Percentiles rank a stretch among this genome's conserved stretches.
These are phyloP conservation scores for Alternaria angustiovoidea DNA, from an alignment of 2,329 filamentous ascomycete genomes.

Conservation along the genomic window DNA sequence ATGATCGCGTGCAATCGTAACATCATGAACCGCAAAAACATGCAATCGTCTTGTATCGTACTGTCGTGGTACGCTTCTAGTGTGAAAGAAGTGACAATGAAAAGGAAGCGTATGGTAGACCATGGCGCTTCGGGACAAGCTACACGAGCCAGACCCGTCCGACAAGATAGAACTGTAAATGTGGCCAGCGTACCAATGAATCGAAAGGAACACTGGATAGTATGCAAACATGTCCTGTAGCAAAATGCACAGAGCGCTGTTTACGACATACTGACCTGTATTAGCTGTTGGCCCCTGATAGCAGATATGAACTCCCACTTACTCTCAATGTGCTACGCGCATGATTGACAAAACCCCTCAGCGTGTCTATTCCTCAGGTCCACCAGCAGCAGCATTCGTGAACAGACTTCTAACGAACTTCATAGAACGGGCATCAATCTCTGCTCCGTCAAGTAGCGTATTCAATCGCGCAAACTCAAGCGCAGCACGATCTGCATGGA, in stretches of 20 bases:
- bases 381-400: neutral
- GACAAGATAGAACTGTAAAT: neutral
- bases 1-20: neutral
- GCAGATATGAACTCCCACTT: neutral
- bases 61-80: neutral
- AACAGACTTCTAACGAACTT: constrained; percentile 16
- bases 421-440: constrained; percentile 22
- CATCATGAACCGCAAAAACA: neutral
- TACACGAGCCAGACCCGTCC: neutral
- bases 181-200: neutral
- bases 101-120: neutral
- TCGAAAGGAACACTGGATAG: neutral
- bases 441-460: constrained; percentile 15
- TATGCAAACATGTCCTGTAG: neutral
- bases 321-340: neutral
- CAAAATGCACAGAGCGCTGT: neutral
- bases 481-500: constrained; percentile 20
- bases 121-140: neutral
- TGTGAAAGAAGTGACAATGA: neutral
- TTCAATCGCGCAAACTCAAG: constrained; percentile 20
- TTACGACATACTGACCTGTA: neutral
- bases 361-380: neutral
- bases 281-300: neutral
- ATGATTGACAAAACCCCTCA: neutral
- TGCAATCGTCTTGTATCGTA: neutral